These are phyloP conservation scores for Pseudisothecium myosuroides DNA, from an alignment of 225 moss, liverwort and hornwort species.

Conservation along the genomic window DNA sequence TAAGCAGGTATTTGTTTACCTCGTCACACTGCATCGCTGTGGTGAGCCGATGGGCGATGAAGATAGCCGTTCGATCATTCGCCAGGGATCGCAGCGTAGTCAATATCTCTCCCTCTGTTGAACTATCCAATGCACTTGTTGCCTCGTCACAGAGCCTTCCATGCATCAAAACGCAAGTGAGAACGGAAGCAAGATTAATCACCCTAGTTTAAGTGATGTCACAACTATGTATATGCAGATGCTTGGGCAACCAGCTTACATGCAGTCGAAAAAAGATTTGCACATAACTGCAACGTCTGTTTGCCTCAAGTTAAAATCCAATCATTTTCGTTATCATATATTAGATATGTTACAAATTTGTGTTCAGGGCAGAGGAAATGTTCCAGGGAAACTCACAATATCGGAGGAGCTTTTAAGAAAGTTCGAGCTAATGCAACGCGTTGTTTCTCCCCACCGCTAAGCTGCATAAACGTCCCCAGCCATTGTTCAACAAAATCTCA, in stretches of 20 bases:
- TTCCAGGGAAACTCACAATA: conserved; percentile 44
- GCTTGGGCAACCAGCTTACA: not conserved
- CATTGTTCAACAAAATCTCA: not conserved
- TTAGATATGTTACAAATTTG: not conserved
- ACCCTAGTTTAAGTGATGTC: not conserved
- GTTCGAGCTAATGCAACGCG: conserved; percentile 96
- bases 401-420: conserved; percentile 84
- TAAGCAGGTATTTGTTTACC: conserved; percentile 24
- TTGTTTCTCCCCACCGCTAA: conserved; percentile 99
- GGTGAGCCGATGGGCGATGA: conserved; percentile 95
- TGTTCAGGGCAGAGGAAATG: not conserved
- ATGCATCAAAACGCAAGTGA: conserved; percentile 2
- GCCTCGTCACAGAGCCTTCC: conserved; percentile 96
- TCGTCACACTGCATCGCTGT: conserved; percentile 98
- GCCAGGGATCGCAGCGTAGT: conserved; percentile 71
- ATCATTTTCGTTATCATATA: not conserved
- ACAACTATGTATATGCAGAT: not conserved
- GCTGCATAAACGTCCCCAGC: conserved; percentile 34
- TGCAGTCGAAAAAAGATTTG: not conserved
- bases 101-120: conserved; percentile 92
- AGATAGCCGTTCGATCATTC: conserved; percentile 82
- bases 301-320: not conserved
- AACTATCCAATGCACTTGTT: conserved; percentile 95
- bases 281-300: not conserved
- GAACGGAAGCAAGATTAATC: not conserved